phyloP scores from a whole-genome alignment of 2,329 filamentous ascomycete genomes.

The Arthrobotrys sinensis region DNA sequence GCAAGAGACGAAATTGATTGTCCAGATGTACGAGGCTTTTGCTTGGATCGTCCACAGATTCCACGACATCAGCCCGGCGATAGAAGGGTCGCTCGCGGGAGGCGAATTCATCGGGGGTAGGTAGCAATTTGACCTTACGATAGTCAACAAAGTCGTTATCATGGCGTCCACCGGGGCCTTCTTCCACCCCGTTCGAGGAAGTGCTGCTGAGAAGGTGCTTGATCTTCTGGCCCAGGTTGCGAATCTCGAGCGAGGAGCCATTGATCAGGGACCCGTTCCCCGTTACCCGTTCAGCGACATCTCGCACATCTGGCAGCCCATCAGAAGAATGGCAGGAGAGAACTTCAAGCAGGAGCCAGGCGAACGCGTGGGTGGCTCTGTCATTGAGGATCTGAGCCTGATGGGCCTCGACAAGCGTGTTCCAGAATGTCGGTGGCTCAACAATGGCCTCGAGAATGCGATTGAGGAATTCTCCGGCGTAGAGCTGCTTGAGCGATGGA shows the following conservation, averaged over 20 bases:
- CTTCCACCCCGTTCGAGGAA: slow-evolving; percentile 57
- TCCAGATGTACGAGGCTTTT: slow-evolving; percentile 74
- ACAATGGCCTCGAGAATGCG: slow-evolving; percentile 70
- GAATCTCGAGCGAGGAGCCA: slow-evolving; percentile 65
- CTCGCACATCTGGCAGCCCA: slow-evolving; percentile 63
- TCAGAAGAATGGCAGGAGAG: slow-evolving; percentile 66
- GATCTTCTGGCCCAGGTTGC: slow-evolving; percentile 68
- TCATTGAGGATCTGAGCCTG: slow-evolving; percentile 65
- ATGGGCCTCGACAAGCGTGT: slow-evolving; percentile 65
- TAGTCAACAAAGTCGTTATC: slow-evolving; percentile 80
- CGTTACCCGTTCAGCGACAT: slow-evolving; percentile 63
- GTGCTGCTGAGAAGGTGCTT: slow-evolving; percentile 67
- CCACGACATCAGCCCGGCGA: slow-evolving; percentile 70
- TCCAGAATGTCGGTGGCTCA: slow-evolving; percentile 73
- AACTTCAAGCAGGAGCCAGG: slow-evolving; percentile 72
- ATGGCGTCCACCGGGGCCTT: slow-evolving; percentile 76
- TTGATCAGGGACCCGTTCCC: slow-evolving; percentile 64
- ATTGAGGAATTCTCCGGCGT: slow-evolving; percentile 71
- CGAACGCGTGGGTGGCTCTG: slow-evolving; percentile 67
- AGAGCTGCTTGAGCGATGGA: slow-evolving; percentile 70
- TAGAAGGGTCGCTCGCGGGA: slow-evolving; percentile 73
- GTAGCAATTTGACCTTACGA: slow-evolving; percentile 75
- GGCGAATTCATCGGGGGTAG: slow-evolving; percentile 77
- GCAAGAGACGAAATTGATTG: slow-evolving; percentile 79
- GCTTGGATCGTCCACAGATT: slow-evolving; percentile 64